Evolutionary conservation across 345 rosid genomes (phyloP), one percentile per base, ranked within the genome.

Genomic region (Geranium brycei): DNA sequence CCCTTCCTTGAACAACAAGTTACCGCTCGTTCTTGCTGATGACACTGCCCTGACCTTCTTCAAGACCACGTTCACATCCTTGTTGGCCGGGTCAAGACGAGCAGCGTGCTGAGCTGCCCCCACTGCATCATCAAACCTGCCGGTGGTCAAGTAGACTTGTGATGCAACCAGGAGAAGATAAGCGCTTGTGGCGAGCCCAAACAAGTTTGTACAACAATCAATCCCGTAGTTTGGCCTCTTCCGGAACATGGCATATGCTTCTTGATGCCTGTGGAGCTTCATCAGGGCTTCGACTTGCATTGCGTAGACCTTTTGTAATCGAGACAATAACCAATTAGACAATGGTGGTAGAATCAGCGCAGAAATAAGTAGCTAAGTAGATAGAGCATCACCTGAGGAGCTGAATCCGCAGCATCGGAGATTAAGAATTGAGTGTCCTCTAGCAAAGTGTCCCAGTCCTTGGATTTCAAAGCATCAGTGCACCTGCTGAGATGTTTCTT

Each of bases 81-180:
- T 83, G 79, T 79, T 93, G 68, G 79, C 86, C 0, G 85, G 61
- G 70, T 93, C 96, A 1, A 88, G 82, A 69, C 80, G 79, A 0
- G 79, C 80, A 14, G 97, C 99, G 58, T 76, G 79, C 74, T 93
- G 82, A 57, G 82, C 75, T 35, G 84, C 85, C 28, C 67, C 83
- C 75, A 81, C 17, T 0, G 95, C 96, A 61, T 90, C 85, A 5
- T 93, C 92, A 59, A 93, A 86, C 68, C 90, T 85, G 77, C 98
- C 92, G 0, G 72, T 70, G 62, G 83, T 77, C 74, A 85, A 63
- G 80, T 82, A 80, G 66, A 85, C 80, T 59, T 70, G 78, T 32
- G 97, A 80, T 56, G 75, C 74, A 60, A 82, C 70, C 72, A 71
- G 74, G 61, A 84, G 68, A 30, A 84, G 60, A 62, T 81, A 74